Conservation (phyloP, 768 basidiomycete species). For the Hebeloma cylindrosporum region DNA sequence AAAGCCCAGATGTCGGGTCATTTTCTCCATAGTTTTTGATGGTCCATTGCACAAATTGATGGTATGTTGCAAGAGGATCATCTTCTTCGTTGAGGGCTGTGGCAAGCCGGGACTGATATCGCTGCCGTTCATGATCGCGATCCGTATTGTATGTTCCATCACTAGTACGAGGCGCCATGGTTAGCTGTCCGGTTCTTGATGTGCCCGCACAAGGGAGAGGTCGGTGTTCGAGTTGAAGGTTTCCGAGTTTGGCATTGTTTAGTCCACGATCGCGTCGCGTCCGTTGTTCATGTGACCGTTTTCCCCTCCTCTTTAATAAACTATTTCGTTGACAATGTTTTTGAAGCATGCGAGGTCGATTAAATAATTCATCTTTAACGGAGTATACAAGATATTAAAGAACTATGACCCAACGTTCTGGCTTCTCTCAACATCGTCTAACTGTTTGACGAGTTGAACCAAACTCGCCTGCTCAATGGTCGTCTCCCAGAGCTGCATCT, state of each 20-base stretch:
- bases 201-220: constrained; percentile 14
- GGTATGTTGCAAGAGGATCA: constrained; percentile 84
- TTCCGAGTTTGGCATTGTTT: constrained; percentile 20
- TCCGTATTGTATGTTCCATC: constrained; percentile 19
- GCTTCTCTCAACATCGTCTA: too few species aligned
- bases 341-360: too few species aligned
- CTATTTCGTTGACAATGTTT: too few species aligned
- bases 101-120: constrained; percentile 41
- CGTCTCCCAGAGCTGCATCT: constrained; percentile 71
- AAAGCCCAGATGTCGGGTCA: constrained; percentile 67
- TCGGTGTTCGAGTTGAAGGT: constrained; percentile 14
- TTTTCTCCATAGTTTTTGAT: constrained; percentile 74
- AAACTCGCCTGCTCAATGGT: constrained; percentile 70
- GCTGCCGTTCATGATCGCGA: constrained; percentile 36
- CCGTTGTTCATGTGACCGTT: constrained; percentile 19
- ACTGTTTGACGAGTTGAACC: too few species aligned
- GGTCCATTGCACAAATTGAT: constrained; percentile 90
- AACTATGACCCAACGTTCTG: too few species aligned
- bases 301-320: not conserved
- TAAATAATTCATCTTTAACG: too few species aligned
- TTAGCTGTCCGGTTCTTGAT: constrained; percentile 2
- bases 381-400: too few species aligned
- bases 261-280: constrained; percentile 23
- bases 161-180: constrained; percentile 23
- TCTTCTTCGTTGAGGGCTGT: constrained; percentile 69